Percentiles rank a stretch among this genome's conserved stretches.
Conservation (phyloP, 2,329 filamentous ascomycete species). For the Decorospora gaudefroyi region DNA sequence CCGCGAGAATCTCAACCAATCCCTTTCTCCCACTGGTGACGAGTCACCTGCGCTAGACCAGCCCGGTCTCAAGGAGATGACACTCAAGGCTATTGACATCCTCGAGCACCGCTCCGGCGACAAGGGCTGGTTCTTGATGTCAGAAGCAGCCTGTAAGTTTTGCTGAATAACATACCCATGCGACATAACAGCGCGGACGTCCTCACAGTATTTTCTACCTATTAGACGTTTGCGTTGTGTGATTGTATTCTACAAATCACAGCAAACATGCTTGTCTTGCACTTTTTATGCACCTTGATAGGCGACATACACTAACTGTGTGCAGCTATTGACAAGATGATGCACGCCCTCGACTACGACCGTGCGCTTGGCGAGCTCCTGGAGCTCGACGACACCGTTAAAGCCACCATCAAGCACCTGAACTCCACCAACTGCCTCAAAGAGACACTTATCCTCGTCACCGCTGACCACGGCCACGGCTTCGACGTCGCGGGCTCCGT, state of each 20-base stretch:
- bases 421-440: conserved; percentile 68
- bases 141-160: conserved; percentile 78
- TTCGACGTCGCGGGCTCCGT: conserved; percentile 85
- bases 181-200: too few relatives aligned
- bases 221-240: too few relatives aligned
- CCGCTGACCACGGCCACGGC: conserved; percentile 86
- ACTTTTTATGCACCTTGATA: too few relatives aligned
- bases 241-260: too few relatives aligned
- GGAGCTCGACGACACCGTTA: conserved; percentile 82
- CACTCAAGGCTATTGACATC: conserved; percentile 80
- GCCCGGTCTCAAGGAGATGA: conserved; percentile 87
- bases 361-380: conserved; percentile 82
- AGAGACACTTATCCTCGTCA: conserved; percentile 77
- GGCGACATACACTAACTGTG: too few relatives aligned
- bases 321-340: conserved; percentile 93
- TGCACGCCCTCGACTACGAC: conserved; percentile 84
- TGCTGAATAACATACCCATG: too few relatives aligned
- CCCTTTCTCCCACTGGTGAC: conserved; percentile 71
- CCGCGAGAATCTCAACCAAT: conserved; percentile 68
- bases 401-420: conserved; percentile 73
- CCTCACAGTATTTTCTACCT: too few relatives aligned
- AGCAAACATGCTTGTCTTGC: too few relatives aligned
- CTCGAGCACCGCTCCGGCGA: conserved; percentile 67
- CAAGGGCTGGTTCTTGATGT: conserved; percentile 85
- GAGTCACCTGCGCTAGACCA: conserved; percentile 70